These are phyloP conservation scores for Mycena leptocephala DNA, from an alignment of 768 basidiomycete species.

Conservation along the genomic window DNA sequence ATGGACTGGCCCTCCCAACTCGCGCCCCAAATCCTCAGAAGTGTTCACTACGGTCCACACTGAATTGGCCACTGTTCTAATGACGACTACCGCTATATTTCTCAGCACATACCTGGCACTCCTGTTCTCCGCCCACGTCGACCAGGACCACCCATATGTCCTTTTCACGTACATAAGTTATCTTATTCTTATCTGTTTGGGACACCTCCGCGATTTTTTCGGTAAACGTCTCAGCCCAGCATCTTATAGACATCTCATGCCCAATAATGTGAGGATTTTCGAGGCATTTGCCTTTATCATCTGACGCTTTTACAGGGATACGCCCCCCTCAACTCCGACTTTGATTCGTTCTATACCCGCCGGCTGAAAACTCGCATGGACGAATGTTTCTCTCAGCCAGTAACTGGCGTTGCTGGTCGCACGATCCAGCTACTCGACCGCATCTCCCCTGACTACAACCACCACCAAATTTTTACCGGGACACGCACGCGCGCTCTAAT, in stretches of 20 bases:
- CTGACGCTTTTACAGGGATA: conserved; percentile 76
- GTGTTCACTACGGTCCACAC: conserved; percentile 86
- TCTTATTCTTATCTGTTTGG: conserved; percentile 91
- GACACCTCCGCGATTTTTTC: conserved; percentile 95
- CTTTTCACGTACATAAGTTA: conserved; percentile 95
- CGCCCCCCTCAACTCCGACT: conserved; percentile 97
- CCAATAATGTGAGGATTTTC: conserved; percentile 76
- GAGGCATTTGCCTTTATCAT: not conserved
- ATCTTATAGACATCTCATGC: conserved; percentile 87
- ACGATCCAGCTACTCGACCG: conserved; percentile 93
- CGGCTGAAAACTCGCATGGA: conserved; percentile 95
- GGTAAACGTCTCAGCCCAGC: conserved; percentile 87
- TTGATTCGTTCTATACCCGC: conserved; percentile 99
- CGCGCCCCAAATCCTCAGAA: conserved; percentile 87
- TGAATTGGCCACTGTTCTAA: conserved; percentile 93
- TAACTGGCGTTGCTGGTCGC: conserved; percentile 96
- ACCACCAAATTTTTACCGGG: conserved; percentile 84
- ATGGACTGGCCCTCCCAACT: conserved; percentile 74
- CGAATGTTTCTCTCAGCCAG: conserved; percentile 94
- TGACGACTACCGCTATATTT: conserved; percentile 79
- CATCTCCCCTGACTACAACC: conserved; percentile 85
- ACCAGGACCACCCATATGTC: conserved; percentile 91
- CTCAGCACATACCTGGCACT: conserved; percentile 70
- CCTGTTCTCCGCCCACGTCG: conserved; percentile 69
- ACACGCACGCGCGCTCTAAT: conserved; percentile 92